Conservation (phyloP, 176 grass and related monocot species). For the Melocanna baccifera region DNA sequence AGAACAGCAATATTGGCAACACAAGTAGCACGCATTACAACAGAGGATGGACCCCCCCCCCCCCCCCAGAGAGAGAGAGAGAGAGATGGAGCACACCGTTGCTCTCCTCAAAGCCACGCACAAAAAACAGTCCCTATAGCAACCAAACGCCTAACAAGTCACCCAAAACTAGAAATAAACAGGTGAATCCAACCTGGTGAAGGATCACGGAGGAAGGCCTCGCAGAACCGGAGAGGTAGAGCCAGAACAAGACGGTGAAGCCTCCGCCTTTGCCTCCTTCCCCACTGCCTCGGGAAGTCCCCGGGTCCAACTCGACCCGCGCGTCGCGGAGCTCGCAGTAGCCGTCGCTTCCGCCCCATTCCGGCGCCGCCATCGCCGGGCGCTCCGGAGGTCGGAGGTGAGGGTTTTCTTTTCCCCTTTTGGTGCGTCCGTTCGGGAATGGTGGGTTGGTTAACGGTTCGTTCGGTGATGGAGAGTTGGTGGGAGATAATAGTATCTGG, state of each 20-base stretch:
- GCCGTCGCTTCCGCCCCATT: slow-evolving; percentile 17
- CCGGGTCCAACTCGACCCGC: slow-evolving; percentile 30
- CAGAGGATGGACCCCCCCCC: not conserved
- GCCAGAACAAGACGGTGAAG: slow-evolving; percentile 76
- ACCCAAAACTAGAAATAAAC: not conserved
- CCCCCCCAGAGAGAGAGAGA: not conserved
- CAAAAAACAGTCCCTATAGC: not conserved
- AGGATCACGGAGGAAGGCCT: slow-evolving; percentile 72
- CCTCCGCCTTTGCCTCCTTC: slow-evolving; percentile 23
- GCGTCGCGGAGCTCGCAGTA: slow-evolving; percentile 42
- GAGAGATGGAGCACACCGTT: not conserved
- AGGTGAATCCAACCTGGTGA: slow-evolving; percentile 55
- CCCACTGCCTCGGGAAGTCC: not conserved
- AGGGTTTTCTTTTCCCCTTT: slow-evolving; percentile 21
- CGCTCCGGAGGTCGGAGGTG: not conserved
- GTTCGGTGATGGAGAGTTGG: not conserved
- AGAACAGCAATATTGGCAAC: not conserved
- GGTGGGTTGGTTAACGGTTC: slow-evolving; percentile 18
- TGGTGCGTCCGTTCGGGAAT: not conserved
- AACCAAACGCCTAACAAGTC: not conserved
- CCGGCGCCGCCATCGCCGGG: slow-evolving; percentile 37
- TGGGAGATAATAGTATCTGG: not conserved
- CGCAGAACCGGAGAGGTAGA: slow-evolving; percentile 68
- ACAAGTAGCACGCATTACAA: not conserved
- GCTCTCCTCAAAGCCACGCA: not conserved